Percentiles rank a stretch among this genome's conserved stretches.
Evolutionary conservation across 495 filamentous ascomycete species (phyloP).

Genomic region (Lasiosphaeria ovina): DNA sequence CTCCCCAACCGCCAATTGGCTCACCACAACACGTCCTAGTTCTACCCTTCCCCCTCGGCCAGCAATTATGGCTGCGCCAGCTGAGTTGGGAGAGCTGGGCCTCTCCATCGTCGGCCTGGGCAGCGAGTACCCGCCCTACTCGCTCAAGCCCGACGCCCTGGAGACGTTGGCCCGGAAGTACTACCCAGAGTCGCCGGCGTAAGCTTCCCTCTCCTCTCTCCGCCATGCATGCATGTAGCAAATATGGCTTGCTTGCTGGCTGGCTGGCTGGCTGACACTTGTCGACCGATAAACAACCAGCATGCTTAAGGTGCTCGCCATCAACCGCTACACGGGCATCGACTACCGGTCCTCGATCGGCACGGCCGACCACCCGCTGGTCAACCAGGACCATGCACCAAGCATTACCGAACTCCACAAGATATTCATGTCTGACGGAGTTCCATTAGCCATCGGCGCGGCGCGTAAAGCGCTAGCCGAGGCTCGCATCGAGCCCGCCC

Average conservation of each 20-base stretch:
- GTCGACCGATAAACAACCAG: constrained; percentile 21
- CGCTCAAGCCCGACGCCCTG: constrained; percentile 39
- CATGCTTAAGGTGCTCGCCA: constrained; percentile 57
- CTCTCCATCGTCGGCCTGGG: constrained; percentile 53
- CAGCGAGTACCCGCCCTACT: constrained; percentile 49
- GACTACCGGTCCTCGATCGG: constrained; percentile 60
- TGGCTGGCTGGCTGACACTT: too few relatives aligned
- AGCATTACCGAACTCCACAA: constrained; percentile 54
- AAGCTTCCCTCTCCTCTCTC: constrained; percentile 14
- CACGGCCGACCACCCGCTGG: constrained; percentile 52
- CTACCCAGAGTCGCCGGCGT: constrained; percentile 52
- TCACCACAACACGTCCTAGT: not conserved
- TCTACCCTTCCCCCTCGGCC: not conserved
- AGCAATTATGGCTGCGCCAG: constrained; percentile 24
- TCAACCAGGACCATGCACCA: constrained; percentile 53
- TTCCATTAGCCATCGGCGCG: constrained; percentile 56
- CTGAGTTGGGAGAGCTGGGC: constrained; percentile 36
- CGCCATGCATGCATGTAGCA: too few relatives aligned
- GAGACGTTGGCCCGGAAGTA: constrained; percentile 44
- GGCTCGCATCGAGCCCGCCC: constrained; percentile 42
- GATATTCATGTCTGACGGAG: constrained; percentile 56
- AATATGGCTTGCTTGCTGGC: too few relatives aligned
- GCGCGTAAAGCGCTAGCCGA: constrained; percentile 59
- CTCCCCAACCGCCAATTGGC: constrained; percentile 17
- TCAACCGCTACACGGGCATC: constrained; percentile 65